Base-by-base conservation (phyloP, 2,329 filamentous ascomycete species). In the Microdochium bolleyi region DNA sequence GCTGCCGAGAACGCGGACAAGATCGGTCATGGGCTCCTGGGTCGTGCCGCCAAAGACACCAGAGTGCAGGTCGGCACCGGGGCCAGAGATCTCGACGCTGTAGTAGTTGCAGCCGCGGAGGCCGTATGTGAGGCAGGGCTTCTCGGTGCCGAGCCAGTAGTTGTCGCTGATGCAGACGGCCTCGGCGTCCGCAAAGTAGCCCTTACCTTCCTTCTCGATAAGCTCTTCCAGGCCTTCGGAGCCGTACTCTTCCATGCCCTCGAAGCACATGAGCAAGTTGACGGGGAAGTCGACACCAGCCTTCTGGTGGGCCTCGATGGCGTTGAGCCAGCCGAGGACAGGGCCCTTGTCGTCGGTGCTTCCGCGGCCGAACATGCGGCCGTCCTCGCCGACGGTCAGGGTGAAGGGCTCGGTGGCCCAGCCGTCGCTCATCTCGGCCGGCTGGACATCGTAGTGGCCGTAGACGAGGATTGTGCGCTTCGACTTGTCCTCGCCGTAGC, bases 201-300 rank as follows among this genome's bases (percentile, higher is more conserved):
- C 88, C 75, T 95, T 90, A 60, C 88, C 91, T 74, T 99, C 94
- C 49, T 82, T 85, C 60, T 88, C 80, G 72, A 99, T 96, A 60
- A 97, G 88, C 62, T 96, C 92, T 65, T 99, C 94, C 52, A 99
- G 80, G 37, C 94, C 94, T 69, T 97, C 92, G 0, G 92, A 96
- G 50, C 94, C 94, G 69, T 95, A 96, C 76, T 99, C 94, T 75
- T 99, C 94, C 94, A 99, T 99, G 49, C 94, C 94, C 78, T 99
- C 94, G 63, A 99, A 97, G 78, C 94, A 99, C 89, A 96, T 97
- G 58, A 99, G 83, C 60, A 99, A 79, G 75, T 99, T 99, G 66
- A 99, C 94, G 9, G 94, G 94, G 68, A 99, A 90, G 51, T 96
- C 92, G 48, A 97, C 78, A 53, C 89, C 89, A 34, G 92, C 91